Percentiles rank a stretch among this genome's conserved stretches.
Evolutionary conservation across 1,284 basidiomycete genomes (phyloP).

Genomic region (Sanghuangporus weigelae): DNA sequence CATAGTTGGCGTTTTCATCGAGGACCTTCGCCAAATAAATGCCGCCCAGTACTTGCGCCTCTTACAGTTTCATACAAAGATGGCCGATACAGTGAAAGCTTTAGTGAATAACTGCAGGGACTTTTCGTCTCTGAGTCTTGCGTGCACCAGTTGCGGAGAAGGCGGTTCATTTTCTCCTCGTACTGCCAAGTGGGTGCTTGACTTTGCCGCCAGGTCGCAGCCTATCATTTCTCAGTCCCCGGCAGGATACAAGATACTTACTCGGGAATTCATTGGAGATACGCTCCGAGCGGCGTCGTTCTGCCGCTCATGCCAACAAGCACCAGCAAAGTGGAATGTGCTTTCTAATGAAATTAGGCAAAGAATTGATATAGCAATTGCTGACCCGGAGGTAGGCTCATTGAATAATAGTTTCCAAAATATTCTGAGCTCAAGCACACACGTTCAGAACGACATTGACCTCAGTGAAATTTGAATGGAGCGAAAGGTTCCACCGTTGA

Average conservation of each 20-base stretch:
- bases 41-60: slow-evolving; percentile 14
- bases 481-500: neutral
- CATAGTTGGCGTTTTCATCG: neutral
- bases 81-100: neutral
- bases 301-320: neutral
- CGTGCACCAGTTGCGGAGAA: neutral
- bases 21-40: slow-evolving; percentile 4
- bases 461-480: slow-evolving; percentile 4
- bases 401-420: too few species aligned
- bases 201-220: neutral
- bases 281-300: neutral
- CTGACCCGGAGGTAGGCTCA: neutral
- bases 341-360: neutral
- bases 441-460: slow-evolving; percentile 4
- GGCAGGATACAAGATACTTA: neutral
- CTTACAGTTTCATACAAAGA: neutral
- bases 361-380: neutral
- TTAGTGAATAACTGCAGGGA: neutral
- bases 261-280: neutral
- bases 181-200: neutral
- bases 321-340: neutral
- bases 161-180: neutral
- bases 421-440: neutral
- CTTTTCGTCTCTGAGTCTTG: neutral
- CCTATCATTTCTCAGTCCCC: neutral